phyloP scores from a whole-genome alignment of 371 early-diverging fungal species.

The Circinella minor region DNA sequence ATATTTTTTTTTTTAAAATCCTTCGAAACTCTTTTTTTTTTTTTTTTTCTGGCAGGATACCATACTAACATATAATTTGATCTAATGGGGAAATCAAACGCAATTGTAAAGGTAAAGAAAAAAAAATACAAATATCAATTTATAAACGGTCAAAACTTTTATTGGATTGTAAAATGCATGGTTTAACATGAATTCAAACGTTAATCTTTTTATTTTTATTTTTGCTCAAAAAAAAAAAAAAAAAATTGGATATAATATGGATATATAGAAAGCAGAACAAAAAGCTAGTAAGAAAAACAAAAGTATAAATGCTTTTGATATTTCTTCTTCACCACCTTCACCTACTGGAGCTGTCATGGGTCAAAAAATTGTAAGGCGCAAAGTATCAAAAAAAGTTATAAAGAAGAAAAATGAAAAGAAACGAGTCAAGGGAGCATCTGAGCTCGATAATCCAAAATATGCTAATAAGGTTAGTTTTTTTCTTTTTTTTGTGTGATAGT shows the following conservation, averaged over 20 bases:
- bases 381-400: neutral
- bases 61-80: too few species aligned
- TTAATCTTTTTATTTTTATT: too few species aligned
- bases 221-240: neutral
- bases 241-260: too few species aligned
- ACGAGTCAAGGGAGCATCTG: slow-evolving; percentile 14
- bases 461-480: slow-evolving; percentile 1
- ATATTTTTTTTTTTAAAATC: too few species aligned
- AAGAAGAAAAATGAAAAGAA: slow-evolving; percentile 6
- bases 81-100: neutral
- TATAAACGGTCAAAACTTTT: too few species aligned
- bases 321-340: neutral
- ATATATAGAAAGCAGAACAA: too few species aligned
- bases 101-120: neutral
- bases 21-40: neutral
- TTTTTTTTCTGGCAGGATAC: neutral
- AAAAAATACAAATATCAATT: too few species aligned
- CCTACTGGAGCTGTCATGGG: neutral
- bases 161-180: too few species aligned
- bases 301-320: too few species aligned
- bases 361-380: neutral
- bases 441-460: slow-evolving; percentile 15
- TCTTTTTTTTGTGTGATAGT: too few species aligned
- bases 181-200: too few species aligned
- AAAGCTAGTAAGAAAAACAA: too few species aligned